Evolutionary conservation across 2,329 filamentous ascomycete species (phyloP), one percentile per base, ranked within the genome.

Genomic region (Aspergillus versicolor): DNA sequence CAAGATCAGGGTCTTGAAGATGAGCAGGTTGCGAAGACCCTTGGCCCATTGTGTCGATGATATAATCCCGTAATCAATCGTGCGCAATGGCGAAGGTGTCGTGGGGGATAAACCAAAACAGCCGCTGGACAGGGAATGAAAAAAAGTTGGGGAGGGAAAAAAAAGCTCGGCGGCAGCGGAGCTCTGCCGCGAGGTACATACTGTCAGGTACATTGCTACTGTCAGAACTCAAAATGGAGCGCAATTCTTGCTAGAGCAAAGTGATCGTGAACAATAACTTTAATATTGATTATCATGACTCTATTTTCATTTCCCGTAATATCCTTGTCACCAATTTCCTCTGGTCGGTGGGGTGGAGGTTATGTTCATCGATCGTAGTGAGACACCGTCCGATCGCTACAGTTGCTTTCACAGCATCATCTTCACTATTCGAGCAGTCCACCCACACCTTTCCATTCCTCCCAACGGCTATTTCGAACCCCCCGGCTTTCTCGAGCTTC

Each of bases 361-460:
- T 68, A 53, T 82, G 82, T 67, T 88, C 83, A 71, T 97, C 92
- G n/a, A 88, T 88, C 70, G 90, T 85, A 66, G 83, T 82, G 47
- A 99, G 78, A 43, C 91, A 90, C 64, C 85, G 85, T 1, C 92
- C 93, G 55, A 97, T 89, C 1, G 86, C 83, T 60, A 96, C 78
- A 7, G 92, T 88, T 32, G 86, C 87, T 75, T 84, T 88, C 38
- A 88, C 77, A 13, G 71, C 70, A 55, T 59, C 63, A 30, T 75
- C 72, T 60, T 81, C 88, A 27, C 88, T 89, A 56, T 75, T 74
- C 5, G 75, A 74, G 63, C 89, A 92, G 69, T 93, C 88, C 13
- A 97, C 89, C 92, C 94, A 97, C 21, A 97, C 84, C 72, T 86
- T 88, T 41, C 94, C 94, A 73, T 99, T 99, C 68, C 91, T 85